A percentile compares a stretch with the other conserved stretches of the same genome.
phyloP scores from a whole-genome alignment of 2,329 filamentous ascomycete genomes.

The Metarhizium rileyi region DNA sequence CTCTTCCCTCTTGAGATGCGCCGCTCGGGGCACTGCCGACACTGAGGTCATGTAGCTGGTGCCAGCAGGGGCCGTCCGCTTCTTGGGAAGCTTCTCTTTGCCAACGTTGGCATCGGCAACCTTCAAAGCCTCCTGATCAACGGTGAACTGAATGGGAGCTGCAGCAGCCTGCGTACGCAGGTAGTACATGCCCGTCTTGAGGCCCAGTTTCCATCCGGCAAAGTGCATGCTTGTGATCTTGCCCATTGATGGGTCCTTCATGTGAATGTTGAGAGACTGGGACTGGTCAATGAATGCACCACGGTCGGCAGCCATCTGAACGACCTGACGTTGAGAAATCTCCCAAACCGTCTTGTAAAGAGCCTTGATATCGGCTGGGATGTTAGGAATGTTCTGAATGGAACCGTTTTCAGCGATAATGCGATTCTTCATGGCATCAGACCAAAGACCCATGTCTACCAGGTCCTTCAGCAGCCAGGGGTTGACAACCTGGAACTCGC shows the following conservation, averaged over 20 bases:
- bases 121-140: constrained; percentile 91
- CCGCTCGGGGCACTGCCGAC: constrained; percentile 56
- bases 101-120: constrained; percentile 73
- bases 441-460: constrained; percentile 96
- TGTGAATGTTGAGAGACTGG: constrained; percentile 97
- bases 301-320: constrained; percentile 97
- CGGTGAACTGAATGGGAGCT: constrained; percentile 96
- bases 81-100: constrained; percentile 55
- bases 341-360: constrained; percentile 99
- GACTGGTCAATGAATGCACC: constrained; percentile 99
- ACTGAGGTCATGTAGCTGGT: constrained; percentile 46
- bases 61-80: constrained; percentile 52
- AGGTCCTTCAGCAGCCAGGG: constrained; percentile 97
- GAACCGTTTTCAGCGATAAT: constrained; percentile 97
- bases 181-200: constrained; percentile 99
- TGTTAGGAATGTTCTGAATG: constrained; percentile 94
- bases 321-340: constrained; percentile 88
- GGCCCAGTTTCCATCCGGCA: constrained; percentile 94
- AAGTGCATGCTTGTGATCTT: constrained; percentile 99
- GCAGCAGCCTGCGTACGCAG: constrained; percentile 95
- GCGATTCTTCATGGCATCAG: constrained; percentile 99
- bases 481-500: constrained; percentile 99
- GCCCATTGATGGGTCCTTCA: constrained; percentile 98
- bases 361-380: constrained; percentile 88
- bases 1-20: constrained; percentile 50